These are phyloP conservation scores for Pythium diclinum DNA, from an alignment of 352 stramenopile genomes.

Conservation along the genomic window DNA sequence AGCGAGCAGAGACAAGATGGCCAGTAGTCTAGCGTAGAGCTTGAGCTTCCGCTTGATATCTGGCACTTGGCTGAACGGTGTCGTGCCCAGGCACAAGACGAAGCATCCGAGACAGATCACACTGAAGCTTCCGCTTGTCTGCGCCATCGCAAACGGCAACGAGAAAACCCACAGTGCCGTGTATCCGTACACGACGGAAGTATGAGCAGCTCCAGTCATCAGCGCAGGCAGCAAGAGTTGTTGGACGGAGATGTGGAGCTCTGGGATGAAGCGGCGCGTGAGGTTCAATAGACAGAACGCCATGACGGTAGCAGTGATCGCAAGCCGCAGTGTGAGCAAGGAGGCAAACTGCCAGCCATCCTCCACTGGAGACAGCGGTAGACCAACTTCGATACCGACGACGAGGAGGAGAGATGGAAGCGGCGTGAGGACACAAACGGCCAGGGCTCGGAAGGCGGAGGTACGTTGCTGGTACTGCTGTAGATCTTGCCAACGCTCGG, in stretches of 20 bases:
- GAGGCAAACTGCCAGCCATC: not conserved
- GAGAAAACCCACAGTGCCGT: not conserved
- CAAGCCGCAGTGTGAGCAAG: not conserved
- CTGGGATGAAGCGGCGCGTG: not conserved
- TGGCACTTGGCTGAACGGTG: not conserved
- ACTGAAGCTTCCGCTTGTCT: not conserved
- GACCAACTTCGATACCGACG: not conserved
- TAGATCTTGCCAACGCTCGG: not conserved
- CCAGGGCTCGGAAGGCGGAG: not conserved
- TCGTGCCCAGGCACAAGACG: not conserved
- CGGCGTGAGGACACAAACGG: not conserved
- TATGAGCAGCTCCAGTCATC: not conserved
- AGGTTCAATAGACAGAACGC: not conserved
- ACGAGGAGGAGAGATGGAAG: not conserved
- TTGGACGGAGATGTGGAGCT: not conserved
- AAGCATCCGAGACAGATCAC: not conserved
- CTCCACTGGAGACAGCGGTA: not conserved
- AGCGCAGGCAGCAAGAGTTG: not conserved
- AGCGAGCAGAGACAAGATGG: not conserved
- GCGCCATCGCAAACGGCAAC: not conserved
- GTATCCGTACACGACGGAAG: not conserved
- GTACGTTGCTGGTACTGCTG: not conserved
- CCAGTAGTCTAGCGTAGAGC: not conserved
- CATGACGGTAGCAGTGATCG: constrained; percentile 8
- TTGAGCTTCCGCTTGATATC: not conserved